Evolutionary conservation across 1,284 basidiomycete genomes (phyloP), one percentile per base, ranked within the genome.

Genomic region (Rhodotorula glutinis): DNA sequence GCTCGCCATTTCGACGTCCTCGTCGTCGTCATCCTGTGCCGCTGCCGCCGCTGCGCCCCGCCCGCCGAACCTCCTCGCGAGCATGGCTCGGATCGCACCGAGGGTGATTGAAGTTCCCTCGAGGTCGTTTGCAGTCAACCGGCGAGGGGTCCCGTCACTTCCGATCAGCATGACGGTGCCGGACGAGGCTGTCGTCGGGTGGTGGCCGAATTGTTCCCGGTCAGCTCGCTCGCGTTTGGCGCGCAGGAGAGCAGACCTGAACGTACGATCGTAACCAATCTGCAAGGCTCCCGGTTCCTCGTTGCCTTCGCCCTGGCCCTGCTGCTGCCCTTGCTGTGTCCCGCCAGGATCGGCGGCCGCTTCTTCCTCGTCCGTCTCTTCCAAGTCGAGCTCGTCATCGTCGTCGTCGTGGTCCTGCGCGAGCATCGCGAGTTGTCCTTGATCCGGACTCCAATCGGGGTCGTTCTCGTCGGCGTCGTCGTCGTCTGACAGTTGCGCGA

Each of bases 21-120:
- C 75, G 13, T 74, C 76, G 0, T 76, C 76, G 10, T 74, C 74
- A 11, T 75, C 76, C 2, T 74, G 73, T 9, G 75, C 73, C 4
- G 73, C 74, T 0, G 70, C 70, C 11, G 69, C 74, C 25, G 72
- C 68, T 13, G 23, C 30, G 10, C 70, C 72, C 9, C 72, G 73
- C n/a, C 68, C 58, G 4, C 67, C 62, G 25, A 71, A 57, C n/a
- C 67, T 30, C 40, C 66, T 60, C 23, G 65, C 53, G 16, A 75
- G 52, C 65, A 75, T 72, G 23, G 53, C 33, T 4, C 73, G 54
- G 5, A 75, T 60, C 17, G 55, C 33, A 5, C 65, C 65, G 23
- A 75, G 55, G 0, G 67, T 72, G 43, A 70, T 27, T 14, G 55
- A 47, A 11, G 63, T 67, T 2, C 73, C 68, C 16, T 19, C 19